These are phyloP conservation scores for Penicillium sp. DNA, from an alignment of 2,329 filamentous ascomycete genomes.

Conservation along the genomic window DNA sequence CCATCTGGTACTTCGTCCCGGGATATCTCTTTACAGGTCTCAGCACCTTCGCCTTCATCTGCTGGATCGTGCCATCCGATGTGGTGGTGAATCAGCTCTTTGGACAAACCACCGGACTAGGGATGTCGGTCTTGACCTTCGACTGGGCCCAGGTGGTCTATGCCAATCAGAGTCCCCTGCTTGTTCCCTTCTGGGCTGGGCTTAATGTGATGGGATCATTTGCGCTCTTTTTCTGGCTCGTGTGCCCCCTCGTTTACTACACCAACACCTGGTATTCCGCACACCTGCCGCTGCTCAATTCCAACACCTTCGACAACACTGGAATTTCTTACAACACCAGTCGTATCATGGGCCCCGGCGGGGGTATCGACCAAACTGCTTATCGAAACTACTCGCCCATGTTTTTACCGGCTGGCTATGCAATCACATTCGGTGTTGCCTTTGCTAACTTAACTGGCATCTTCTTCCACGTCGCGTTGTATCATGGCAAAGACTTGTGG, in stretches of 20 bases:
- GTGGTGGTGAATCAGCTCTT: constrained; percentile 71
- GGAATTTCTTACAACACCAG: constrained; percentile 60
- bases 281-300: constrained; percentile 62
- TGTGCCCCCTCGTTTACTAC: constrained; percentile 47
- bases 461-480: constrained; percentile 41
- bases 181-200: constrained; percentile 58
- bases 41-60: constrained; percentile 68
- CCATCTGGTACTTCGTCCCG: constrained; percentile 48
- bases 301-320: constrained; percentile 64
- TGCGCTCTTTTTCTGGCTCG: constrained; percentile 46
- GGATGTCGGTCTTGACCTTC: constrained; percentile 68
- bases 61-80: constrained; percentile 69
- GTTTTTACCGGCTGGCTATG: constrained; percentile 62
- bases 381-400: constrained; percentile 67
- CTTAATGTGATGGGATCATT: constrained; percentile 48
- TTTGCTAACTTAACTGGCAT: constrained; percentile 66
- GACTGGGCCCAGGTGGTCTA: constrained; percentile 73
- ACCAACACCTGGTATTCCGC: constrained; percentile 59
- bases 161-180: constrained; percentile 65
- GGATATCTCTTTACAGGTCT: constrained; percentile 68
- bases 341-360: constrained; percentile 58
- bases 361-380: constrained; percentile 58
- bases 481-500: constrained; percentile 40
- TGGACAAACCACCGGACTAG: constrained; percentile 66
- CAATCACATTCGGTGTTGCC: constrained; percentile 57